Conservation (phyloP, 441 rosid genomes). For the Geranium incanum region DNA sequence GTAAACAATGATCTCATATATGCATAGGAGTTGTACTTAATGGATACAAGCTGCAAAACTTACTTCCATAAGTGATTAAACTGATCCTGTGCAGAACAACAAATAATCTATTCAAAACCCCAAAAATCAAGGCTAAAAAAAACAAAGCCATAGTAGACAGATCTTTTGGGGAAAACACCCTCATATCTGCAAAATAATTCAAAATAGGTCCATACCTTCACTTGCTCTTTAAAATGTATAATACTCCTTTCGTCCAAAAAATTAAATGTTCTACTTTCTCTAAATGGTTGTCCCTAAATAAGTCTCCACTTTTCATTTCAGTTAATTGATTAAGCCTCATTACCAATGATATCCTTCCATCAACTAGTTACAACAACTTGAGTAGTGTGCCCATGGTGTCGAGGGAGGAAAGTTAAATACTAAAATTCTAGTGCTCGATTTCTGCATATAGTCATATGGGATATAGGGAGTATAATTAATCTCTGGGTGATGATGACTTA, state of each 20-base stretch:
- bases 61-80: neutral
- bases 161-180: neutral
- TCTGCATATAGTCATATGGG: neutral
- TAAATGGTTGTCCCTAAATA: no score
- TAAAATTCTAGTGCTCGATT: no score
- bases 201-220: neutral
- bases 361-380: no score
- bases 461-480: neutral
- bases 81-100: neutral
- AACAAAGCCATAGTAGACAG: neutral
- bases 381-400: no score
- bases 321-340: neutral
- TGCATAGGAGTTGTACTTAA: neutral
- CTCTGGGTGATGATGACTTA: neutral
- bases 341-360: no score
- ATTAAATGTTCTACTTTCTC: neutral
- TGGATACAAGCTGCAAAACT: neutral
- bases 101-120: neutral
- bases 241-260: neutral
- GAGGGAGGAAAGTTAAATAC: no score
- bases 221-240: neutral
- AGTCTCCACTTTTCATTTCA: neutral
- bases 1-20: neutral
- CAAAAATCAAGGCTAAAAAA: neutral
- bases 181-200: neutral